Evolutionary conservation across 345 rosid genomes (phyloP).

Genomic region (Euphorbia peplus): DNA sequence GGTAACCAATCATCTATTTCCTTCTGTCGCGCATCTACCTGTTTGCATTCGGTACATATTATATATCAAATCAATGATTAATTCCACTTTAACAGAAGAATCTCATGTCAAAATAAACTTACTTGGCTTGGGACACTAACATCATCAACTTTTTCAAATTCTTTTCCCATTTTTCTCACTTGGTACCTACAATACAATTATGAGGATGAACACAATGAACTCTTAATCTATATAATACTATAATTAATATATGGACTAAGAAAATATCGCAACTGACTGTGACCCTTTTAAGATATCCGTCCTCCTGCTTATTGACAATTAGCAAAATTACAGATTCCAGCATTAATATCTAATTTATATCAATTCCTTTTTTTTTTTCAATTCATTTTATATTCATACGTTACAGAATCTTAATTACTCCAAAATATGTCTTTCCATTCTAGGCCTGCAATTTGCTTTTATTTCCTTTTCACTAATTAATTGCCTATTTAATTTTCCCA

Average conservation of each 20-base stretch:
- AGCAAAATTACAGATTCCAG: neutral
- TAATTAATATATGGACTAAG: neutral
- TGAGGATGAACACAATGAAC: neutral
- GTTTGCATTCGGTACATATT: no score
- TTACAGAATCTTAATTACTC: neutral
- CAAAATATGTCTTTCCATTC: no score
- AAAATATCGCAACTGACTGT: constrained; percentile 10
- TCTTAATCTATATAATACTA: neutral
- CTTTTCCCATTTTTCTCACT: constrained; percentile 1
- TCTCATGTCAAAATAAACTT: neutral
- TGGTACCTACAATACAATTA: no score
- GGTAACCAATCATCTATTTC: constrained; percentile 34
- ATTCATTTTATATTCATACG: no score
- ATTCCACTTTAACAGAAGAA: no score
- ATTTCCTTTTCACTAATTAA: no score
- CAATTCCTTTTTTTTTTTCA: no score
- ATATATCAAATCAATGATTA: no score
- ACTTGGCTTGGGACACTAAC: neutral
- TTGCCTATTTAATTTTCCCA: no score
- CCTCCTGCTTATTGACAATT: constrained; percentile 6
- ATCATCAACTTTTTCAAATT: constrained; percentile 1
- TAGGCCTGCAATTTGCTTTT: neutral
- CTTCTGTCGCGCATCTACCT: constrained; percentile 24
- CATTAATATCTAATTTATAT: no score
- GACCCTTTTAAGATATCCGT: constrained; percentile 2